Conservation (phyloP, 441 rosid genomes). For the Erysimum pusillum region DNA sequence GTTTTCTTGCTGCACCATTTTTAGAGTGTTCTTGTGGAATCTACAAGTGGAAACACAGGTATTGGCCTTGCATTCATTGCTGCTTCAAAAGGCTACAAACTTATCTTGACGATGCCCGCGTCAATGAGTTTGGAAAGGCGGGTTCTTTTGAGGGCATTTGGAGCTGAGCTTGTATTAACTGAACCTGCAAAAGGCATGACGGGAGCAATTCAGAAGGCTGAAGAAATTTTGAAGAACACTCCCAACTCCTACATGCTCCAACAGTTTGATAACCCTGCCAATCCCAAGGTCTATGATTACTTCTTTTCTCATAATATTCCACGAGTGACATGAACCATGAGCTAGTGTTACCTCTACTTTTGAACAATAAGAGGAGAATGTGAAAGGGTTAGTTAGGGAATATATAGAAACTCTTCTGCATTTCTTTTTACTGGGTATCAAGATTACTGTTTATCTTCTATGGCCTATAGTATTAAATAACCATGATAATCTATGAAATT, state of each 20-base stretch:
- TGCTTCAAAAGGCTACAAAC: constrained; percentile 89
- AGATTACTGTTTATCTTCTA: background rate
- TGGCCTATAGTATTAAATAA: background rate
- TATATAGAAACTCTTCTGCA: background rate
- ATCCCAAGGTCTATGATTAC: constrained; percentile 76
- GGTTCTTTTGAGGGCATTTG: constrained; percentile 92
- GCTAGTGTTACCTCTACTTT: constrained; percentile 1
- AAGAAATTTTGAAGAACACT: constrained; percentile 82
- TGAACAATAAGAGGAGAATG: background rate
- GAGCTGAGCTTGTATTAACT: constrained; percentile 92
- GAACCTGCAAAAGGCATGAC: constrained; percentile 95
- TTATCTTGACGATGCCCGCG: constrained; percentile 94
- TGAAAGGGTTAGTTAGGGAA: background rate
- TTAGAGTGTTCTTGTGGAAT: constrained; percentile 89
- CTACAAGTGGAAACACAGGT: constrained; percentile 98
- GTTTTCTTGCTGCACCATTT: constrained; percentile 20
- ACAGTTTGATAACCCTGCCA: constrained; percentile 97
- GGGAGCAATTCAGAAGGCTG: constrained; percentile 94
- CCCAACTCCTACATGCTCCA: constrained; percentile 89
- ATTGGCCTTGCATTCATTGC: constrained; percentile 97
- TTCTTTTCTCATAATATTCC: background rate
- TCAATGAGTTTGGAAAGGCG: constrained; percentile 98
- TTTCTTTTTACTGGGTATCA: constrained; percentile 4
- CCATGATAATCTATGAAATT: background rate
- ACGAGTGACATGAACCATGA: constrained; percentile 4